These are phyloP conservation scores for Maudiozyma bulderi DNA, from an alignment of 805 yeast genomes.

Conservation along the genomic window DNA sequence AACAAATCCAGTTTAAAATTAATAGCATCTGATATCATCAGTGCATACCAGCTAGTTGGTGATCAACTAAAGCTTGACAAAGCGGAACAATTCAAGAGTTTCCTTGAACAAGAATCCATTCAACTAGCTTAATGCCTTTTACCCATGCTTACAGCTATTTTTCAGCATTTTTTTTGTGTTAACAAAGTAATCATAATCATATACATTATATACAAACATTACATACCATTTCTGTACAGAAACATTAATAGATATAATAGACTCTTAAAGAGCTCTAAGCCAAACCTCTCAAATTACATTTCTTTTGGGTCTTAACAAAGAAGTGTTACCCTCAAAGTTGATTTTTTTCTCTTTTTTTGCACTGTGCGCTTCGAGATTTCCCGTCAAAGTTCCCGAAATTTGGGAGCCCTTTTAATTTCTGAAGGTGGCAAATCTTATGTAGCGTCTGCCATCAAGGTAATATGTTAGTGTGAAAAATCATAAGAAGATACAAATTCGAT, in stretches of 20 bases:
- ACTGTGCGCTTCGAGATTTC: background rate
- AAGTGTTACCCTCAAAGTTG: too few species aligned
- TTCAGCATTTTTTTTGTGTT: background rate
- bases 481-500: too few species aligned
- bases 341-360: background rate
- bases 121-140: background rate
- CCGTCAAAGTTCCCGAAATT: background rate
- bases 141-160: background rate
- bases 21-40: constrained; percentile 1
- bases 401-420: background rate
- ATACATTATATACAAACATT: too few species aligned
- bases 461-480: too few species aligned
- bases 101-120: background rate
- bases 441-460: too few species aligned
- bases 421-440: background rate
- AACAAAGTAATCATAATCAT: background rate
- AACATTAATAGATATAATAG: too few species aligned
- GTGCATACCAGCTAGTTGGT: background rate
- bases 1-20: constrained; percentile 7
- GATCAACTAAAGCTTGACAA: constrained; percentile 1
- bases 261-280: too few species aligned
- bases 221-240: too few species aligned
- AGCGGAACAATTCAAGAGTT: constrained; percentile 1
- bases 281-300: too few species aligned
- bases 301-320: too few species aligned